A percentile compares a stretch with the other conserved stretches of the same genome.
Evolutionary conservation across 768 basidiomycete species (phyloP).

Genomic region (Russula compacta): DNA sequence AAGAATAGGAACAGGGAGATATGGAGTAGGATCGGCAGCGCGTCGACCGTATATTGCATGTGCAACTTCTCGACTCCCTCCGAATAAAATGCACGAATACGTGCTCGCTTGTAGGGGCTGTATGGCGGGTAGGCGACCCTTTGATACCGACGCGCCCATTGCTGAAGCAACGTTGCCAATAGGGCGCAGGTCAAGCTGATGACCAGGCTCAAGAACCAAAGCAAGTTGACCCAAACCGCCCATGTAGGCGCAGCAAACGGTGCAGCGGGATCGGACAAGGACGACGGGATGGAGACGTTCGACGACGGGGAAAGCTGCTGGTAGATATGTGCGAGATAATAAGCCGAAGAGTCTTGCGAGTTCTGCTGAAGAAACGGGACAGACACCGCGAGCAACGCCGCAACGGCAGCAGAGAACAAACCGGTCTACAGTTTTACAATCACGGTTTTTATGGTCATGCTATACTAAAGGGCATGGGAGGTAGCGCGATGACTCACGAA

Average conservation of each 20-base stretch:
- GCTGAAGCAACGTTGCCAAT: constrained; percentile 38
- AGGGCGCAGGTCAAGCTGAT: constrained; percentile 38
- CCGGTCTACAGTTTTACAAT: constrained; percentile 2
- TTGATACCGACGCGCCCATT: constrained; percentile 38
- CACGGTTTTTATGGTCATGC: no score
- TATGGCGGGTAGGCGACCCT: constrained; percentile 25
- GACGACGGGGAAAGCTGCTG: not conserved
- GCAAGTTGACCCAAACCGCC: constrained; percentile 31
- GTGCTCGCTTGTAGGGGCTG: constrained; percentile 28
- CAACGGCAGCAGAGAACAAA: constrained; percentile 16
- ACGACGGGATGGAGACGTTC: not conserved
- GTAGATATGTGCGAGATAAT: constrained; percentile 8
- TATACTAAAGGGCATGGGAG: not conserved
- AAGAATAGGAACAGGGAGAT: constrained; percentile 44
- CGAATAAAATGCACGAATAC: constrained; percentile 33
- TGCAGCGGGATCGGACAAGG: not conserved
- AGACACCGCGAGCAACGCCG: constrained; percentile 9
- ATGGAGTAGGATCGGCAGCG: constrained; percentile 41
- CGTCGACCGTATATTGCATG: constrained; percentile 34
- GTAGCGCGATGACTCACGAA: not conserved
- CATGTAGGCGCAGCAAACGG: constrained; percentile 23
- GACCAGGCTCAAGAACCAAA: constrained; percentile 33
- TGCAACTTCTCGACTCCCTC: constrained; percentile 33
- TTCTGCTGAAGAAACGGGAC: not conserved
- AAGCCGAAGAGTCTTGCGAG: not conserved